phyloP scores from a whole-genome alignment of 1,284 basidiomycete genomes.

The Cystobasidium pallidum region DNA sequence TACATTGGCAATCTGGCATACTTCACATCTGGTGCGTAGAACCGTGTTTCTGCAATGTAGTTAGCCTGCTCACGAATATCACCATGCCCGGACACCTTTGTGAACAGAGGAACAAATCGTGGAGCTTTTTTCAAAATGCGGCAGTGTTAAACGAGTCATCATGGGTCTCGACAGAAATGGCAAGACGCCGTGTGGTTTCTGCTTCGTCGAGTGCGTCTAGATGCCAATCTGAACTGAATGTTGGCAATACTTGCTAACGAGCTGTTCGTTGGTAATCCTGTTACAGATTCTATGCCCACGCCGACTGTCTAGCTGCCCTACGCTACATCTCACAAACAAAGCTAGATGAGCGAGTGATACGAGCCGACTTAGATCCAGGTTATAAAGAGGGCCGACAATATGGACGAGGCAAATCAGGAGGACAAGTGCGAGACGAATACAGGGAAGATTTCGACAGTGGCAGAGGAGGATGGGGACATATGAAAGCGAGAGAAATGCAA shows the following conservation, averaged over 20 bases:
- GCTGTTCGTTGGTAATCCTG: no score
- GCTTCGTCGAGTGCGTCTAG: slow-evolving; percentile 78
- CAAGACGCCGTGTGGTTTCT: slow-evolving; percentile 98
- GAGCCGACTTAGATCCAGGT: slow-evolving; percentile 97
- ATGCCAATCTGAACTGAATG: no score
- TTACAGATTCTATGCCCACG: slow-evolving; percentile 87
- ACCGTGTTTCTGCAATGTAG: no score
- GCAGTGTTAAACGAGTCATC: slow-evolving; percentile 94
- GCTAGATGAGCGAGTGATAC: slow-evolving; percentile 97
- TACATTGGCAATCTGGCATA: slow-evolving; percentile 96
- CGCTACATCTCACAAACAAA: slow-evolving; percentile 95
- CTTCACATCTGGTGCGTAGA: slow-evolving; percentile 57
- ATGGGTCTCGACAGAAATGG: slow-evolving; percentile 98
- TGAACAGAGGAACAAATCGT: slow-evolving; percentile 99
- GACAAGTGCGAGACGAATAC: slow-evolving; percentile 94
- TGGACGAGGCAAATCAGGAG: slow-evolving; percentile 93
- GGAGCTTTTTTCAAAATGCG: slow-evolving; percentile 92
- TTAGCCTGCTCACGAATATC: no score
- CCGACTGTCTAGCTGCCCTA: slow-evolving; percentile 89
- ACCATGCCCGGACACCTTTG: no score
- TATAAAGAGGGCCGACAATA: slow-evolving; percentile 98
- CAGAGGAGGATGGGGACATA: slow-evolving; percentile 81
- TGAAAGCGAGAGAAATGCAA: slow-evolving; percentile 56
- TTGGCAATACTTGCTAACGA: no score
- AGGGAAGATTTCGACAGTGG: slow-evolving; percentile 73